Conservation (phyloP, 2,329 filamentous ascomycete species). For the Fusarium siculi region DNA sequence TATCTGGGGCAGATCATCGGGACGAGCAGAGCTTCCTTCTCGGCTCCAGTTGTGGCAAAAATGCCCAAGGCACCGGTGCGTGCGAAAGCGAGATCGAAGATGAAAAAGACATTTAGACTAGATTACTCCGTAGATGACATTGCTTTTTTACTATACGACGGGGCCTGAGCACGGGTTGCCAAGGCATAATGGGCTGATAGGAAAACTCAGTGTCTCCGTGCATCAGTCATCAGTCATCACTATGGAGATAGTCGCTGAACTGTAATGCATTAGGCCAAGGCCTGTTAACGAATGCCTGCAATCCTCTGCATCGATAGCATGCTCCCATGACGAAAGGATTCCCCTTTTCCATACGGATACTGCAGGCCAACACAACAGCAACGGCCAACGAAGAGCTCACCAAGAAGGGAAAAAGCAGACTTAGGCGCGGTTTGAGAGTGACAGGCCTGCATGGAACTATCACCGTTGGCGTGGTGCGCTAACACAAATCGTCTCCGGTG, state of each 20-base stretch:
- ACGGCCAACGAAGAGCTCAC: background rate
- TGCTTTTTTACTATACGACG: constrained; percentile 1
- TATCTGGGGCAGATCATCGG: background rate
- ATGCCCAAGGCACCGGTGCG: background rate
- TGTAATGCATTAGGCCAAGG: background rate
- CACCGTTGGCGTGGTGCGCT: constrained; percentile 24
- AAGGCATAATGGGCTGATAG: background rate
- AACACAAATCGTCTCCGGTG: constrained; percentile 18
- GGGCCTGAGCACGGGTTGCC: background rate
- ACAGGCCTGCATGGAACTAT: constrained; percentile 29
- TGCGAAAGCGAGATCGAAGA: background rate
- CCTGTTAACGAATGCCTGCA: background rate
- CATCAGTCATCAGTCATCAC: background rate
- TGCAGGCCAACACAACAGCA: background rate
- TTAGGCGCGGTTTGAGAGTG: constrained; percentile 16
- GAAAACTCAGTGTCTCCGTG: background rate
- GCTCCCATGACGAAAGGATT: background rate
- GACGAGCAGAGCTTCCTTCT: background rate
- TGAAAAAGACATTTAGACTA: background rate
- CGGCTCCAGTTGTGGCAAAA: constrained; percentile 16
- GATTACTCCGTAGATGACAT: background rate
- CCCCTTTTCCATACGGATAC: background rate
- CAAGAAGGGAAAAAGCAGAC: background rate
- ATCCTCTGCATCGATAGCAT: background rate
- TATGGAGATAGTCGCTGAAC: background rate